A percentile compares a stretch with the other conserved stretches of the same genome.
These are phyloP conservation scores for Pichia ethanolica DNA, from an alignment of 805 yeast genomes.

Conservation along the genomic window DNA sequence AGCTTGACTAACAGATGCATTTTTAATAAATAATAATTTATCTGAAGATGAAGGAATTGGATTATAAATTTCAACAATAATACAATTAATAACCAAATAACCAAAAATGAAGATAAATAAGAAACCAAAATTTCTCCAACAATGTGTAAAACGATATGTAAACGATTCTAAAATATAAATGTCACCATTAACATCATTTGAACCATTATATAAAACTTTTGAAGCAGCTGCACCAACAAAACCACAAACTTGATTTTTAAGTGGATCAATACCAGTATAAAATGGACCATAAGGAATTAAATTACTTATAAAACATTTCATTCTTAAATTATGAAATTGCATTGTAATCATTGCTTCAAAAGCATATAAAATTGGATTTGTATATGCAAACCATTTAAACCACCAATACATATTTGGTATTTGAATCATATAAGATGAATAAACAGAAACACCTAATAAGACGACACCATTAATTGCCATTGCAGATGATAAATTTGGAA, in stretches of 20 bases:
- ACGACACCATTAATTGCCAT: conserved; percentile 52
- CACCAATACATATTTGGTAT: conserved; percentile 51
- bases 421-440: conserved; percentile 64
- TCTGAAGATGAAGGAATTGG: conserved; percentile 28
- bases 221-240: conserved; percentile 39
- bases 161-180: conserved; percentile 38
- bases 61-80: conserved; percentile 26
- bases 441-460: conserved; percentile 43
- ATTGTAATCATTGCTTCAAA: conserved; percentile 50
- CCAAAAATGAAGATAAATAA: conserved; percentile 35
- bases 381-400: conserved; percentile 50
- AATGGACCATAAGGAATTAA: conserved; percentile 50
- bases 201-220: conserved; percentile 13
- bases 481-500: conserved; percentile 47
- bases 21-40: conserved; percentile 25
- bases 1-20: conserved; percentile 21
- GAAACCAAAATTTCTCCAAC: conserved; percentile 76
- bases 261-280: conserved; percentile 35
- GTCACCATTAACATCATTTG: conserved; percentile 44
- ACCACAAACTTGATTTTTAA: conserved; percentile 40
- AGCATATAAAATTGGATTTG: conserved; percentile 41
- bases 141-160: conserved; percentile 47
- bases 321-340: conserved; percentile 48
- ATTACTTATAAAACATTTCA: conserved; percentile 36
- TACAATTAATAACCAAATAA: conserved; percentile 27